Conservation (phyloP, 257 asterid species). For the Thymus quinquecostatus region DNA sequence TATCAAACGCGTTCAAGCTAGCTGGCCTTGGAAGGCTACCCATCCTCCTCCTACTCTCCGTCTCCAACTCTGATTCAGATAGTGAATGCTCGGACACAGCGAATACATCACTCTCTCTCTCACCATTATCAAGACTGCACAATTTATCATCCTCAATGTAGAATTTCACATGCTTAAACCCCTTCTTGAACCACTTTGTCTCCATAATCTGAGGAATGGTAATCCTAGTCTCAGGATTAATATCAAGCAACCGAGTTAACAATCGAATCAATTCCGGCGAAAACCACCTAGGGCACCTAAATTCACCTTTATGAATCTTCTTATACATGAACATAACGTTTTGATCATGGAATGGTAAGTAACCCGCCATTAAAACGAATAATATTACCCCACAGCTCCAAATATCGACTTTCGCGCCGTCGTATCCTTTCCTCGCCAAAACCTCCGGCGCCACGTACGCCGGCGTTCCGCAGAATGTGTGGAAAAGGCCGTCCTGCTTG, state of each 20-base stretch:
- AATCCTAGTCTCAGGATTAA: conserved; percentile 64
- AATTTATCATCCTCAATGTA: conserved; percentile 82
- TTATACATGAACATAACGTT: conserved; percentile 89
- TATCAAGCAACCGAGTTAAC: conserved; percentile 62
- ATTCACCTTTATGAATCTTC: conserved; percentile 88
- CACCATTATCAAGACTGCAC: conserved; percentile 55
- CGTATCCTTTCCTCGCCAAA: conserved; percentile 76
- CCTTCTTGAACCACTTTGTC: conserved; percentile 66
- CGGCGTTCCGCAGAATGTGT: conserved; percentile 90
- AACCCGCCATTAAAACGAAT: conserved; percentile 90
- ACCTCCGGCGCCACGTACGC: conserved; percentile 98
- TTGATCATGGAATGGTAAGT: conserved; percentile 85
- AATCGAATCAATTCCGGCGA: conserved; percentile 64
- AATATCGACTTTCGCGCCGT: conserved; percentile 85
- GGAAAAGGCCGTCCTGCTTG: conserved; percentile 87
- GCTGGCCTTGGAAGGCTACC: conserved; percentile 79
- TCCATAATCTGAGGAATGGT: conserved; percentile 66
- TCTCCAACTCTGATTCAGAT: conserved; percentile 72
- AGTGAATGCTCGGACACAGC: conserved; percentile 49
- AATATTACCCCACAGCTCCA: conserved; percentile 96
- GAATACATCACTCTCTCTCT: conserved; percentile 24
- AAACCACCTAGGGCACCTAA: conserved; percentile 95
- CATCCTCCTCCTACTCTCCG: conserved; percentile 52
- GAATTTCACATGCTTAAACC: conserved; percentile 66
- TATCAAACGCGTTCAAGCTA: conserved; percentile 93